A percentile compares a stretch with the other conserved stretches of the same genome.
Conservation (phyloP, 495 filamentous ascomycete genomes). For the Penicillium silybi region DNA sequence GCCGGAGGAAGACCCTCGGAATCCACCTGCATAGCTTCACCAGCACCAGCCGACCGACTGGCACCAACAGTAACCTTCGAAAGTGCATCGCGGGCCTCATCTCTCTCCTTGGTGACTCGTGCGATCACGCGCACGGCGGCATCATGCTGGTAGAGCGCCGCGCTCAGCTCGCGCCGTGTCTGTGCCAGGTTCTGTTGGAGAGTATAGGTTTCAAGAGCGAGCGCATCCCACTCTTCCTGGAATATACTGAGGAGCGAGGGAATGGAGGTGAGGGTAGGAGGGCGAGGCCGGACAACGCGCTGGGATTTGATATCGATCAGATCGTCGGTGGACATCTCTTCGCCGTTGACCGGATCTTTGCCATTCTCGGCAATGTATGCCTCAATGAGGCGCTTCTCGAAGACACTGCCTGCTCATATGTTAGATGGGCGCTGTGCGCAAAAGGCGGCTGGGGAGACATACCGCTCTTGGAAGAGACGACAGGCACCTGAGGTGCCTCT, state of each 20-base stretch:
- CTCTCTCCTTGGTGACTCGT: conserved; percentile 78
- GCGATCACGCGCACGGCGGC: conserved; percentile 92
- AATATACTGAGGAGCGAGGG: conserved; percentile 95
- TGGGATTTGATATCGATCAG: conserved; percentile 81
- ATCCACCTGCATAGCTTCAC: conserved; percentile 92
- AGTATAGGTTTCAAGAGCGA: conserved; percentile 86
- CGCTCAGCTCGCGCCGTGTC: conserved; percentile 87
- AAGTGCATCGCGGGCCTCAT: conserved; percentile 90
- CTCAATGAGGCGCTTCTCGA: conserved; percentile 92
- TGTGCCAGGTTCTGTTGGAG: conserved; percentile 83
- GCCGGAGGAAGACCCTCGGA: conserved; percentile 64
- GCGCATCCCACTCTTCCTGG: conserved; percentile 96
- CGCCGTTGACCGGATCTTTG: conserved; percentile 88
- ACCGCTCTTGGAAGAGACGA: conserved; percentile 93
- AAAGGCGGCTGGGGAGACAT: conserved; percentile 31
- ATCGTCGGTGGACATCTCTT: conserved; percentile 81
- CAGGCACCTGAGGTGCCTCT: conserved; percentile 92
- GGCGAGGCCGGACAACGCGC: conserved; percentile 79
- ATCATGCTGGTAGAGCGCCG: conserved; percentile 93
- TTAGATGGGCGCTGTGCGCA: conserved; percentile 23
- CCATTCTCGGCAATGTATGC: conserved; percentile 92
- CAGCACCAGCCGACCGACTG: conserved; percentile 50
- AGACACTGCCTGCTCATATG: conserved; percentile 64
- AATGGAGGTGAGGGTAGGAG: conserved; percentile 93
- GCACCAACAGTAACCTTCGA: conserved; percentile 73